Evolutionary conservation across 495 filamentous ascomycete species (phyloP).

Genomic region (Hypomontagnella monticulosa): DNA sequence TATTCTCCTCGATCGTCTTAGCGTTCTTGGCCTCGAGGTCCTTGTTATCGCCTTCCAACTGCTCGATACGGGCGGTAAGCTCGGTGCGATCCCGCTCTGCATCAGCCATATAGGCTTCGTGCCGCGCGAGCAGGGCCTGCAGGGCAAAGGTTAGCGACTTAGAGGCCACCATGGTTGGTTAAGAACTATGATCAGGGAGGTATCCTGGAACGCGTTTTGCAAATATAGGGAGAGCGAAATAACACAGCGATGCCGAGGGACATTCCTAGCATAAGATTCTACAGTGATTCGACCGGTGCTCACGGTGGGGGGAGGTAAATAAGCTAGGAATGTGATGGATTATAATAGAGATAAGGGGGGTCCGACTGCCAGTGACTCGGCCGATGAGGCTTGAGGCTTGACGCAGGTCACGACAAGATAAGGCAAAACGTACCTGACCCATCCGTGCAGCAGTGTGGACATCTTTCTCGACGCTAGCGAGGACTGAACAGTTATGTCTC

Average conservation of each 20-base stretch:
- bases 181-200: constrained; percentile 12
- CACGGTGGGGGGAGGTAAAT: constrained; percentile 10
- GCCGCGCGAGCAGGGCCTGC: constrained; percentile 88
- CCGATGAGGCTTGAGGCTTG: constrained; percentile 6
- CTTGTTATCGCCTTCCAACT: constrained; percentile 79
- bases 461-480: constrained; percentile 85
- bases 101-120: constrained; percentile 92
- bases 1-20: constrained; percentile 80
- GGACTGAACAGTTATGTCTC: constrained; percentile 77
- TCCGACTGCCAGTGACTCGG: constrained; percentile 8
- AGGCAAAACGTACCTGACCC: constrained; percentile 75
- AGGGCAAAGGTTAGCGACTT: constrained; percentile 71
- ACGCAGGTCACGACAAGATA: constrained; percentile 6
- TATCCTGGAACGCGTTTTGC: constrained; percentile 17
- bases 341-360: constrained; percentile 22
- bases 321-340: constrained; percentile 23
- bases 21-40: constrained; percentile 78
- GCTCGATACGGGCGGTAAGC: constrained; percentile 74
- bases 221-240: constrained; percentile 8
- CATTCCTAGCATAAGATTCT: constrained; percentile 18
- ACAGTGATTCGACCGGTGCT: background rate
- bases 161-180: constrained; percentile 47
- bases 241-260: constrained; percentile 8
- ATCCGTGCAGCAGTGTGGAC: constrained; percentile 83
- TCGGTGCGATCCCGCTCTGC: constrained; percentile 81